Evolutionary conservation across 176 grass and related monocot genomes (phyloP).

Genomic region (Thinopyrum elongatum): DNA sequence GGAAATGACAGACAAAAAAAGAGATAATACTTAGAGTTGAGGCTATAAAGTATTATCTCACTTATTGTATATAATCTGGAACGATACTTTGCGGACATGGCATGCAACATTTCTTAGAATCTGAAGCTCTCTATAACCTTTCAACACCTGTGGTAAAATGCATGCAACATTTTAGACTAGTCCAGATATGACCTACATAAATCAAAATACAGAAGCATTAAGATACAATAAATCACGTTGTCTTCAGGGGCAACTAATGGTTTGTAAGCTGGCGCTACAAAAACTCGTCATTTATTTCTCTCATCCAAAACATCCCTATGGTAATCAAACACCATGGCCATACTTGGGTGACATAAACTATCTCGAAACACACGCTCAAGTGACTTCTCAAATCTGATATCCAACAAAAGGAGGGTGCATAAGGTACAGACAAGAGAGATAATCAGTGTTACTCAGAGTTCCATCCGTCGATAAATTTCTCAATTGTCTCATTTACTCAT

Average conservation of each 20-base stretch:
- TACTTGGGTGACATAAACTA: slow-evolving; percentile 62
- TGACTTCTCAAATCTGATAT: slow-evolving; percentile 47
- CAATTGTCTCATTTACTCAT: not conserved
- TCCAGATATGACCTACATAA: not conserved
- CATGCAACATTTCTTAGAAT: too few species aligned
- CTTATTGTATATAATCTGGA: too few species aligned
- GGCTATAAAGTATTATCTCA: too few species aligned
- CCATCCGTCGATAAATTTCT: too few species aligned
- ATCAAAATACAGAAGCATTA: not conserved
- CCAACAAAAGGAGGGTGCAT: not conserved
- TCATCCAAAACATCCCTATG: slow-evolving; percentile 54
- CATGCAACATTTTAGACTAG: not conserved
- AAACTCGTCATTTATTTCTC: slow-evolving; percentile 60
- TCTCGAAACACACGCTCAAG: slow-evolving; percentile 59
- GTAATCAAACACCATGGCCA: slow-evolving; percentile 75
- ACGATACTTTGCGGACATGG: too few species aligned
- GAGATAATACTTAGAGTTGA: too few species aligned
- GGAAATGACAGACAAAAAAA: too few species aligned
- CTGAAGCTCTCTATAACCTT: too few species aligned
- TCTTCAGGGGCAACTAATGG: slow-evolving; percentile 51
- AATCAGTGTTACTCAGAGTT: not conserved
- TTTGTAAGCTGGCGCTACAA: slow-evolving; percentile 51
- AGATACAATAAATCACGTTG: slow-evolving; percentile 22
- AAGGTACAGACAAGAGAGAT: too few species aligned
- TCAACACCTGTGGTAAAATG: too few species aligned